phyloP scores from a whole-genome alignment of 2,329 filamentous ascomycete genomes.

The Colletotrichum musae region DNA sequence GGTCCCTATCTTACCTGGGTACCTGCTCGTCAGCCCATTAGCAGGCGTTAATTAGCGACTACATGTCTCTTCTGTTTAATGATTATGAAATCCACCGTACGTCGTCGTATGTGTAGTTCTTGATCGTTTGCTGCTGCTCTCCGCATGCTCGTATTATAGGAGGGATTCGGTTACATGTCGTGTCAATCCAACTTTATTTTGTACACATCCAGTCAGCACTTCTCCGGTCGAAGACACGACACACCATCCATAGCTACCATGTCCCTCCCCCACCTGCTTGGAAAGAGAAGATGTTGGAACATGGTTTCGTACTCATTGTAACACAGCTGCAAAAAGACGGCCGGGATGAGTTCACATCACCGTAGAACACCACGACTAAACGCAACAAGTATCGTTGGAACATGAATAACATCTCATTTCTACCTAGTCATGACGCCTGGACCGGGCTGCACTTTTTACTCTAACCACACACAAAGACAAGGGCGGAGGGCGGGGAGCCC shows the following conservation, averaged over 20 bases:
- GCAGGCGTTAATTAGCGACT: not conserved
- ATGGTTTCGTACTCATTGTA: too few relatives aligned
- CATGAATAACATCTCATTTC: slow-evolving; percentile 41
- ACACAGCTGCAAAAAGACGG: too few relatives aligned
- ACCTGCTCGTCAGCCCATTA: not conserved
- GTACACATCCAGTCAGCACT: too few relatives aligned
- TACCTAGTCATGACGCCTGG: slow-evolving; percentile 42
- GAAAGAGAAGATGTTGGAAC: too few relatives aligned
- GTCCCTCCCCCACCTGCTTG: too few relatives aligned
- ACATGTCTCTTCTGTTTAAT: not conserved
- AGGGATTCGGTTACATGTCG: too few relatives aligned
- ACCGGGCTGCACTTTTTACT: slow-evolving; percentile 42
- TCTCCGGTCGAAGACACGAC: too few relatives aligned
- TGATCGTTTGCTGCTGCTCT: too few relatives aligned
- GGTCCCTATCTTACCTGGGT: too few relatives aligned
- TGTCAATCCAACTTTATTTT: too few relatives aligned
- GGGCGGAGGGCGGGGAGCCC: not conserved
- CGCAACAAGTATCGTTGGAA: slow-evolving; percentile 5
- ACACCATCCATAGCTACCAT: too few relatives aligned
- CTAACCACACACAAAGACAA: slow-evolving; percentile 30
- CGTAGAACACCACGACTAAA: not conserved
- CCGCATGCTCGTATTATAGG: too few relatives aligned
- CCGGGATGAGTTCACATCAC: not conserved
- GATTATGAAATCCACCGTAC: not conserved
- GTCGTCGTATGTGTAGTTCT: not conserved